phyloP scores from a whole-genome alignment of 2,329 filamentous ascomycete species.

The Cryphonectria japonica region DNA sequence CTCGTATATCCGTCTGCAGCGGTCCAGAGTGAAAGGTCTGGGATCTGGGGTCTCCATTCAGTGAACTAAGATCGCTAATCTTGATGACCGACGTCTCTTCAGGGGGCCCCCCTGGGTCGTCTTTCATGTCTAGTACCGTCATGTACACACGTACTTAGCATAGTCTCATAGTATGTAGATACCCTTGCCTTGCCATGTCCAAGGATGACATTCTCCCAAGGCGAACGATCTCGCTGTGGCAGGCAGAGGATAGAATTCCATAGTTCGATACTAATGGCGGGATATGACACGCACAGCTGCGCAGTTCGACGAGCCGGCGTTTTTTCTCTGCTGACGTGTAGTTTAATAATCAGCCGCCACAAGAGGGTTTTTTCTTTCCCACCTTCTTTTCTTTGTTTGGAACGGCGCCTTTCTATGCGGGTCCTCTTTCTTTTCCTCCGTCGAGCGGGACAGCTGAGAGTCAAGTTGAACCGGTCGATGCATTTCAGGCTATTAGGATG shows the following conservation, averaged over 20 bases:
- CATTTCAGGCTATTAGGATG: neutral
- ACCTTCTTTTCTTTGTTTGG: neutral
- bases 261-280: neutral
- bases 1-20: conserved; percentile 1
- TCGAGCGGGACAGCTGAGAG: neutral
- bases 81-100: conserved; percentile 17
- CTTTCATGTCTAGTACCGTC: neutral
- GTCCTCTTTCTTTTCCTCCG: neutral
- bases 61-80: conserved; percentile 23
- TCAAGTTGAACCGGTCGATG: neutral
- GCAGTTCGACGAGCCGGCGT: neutral
- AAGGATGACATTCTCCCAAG: neutral
- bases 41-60: conserved; percentile 26
- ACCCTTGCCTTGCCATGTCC: neutral
- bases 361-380: neutral
- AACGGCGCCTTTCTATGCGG: neutral
- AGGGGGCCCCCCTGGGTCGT: conserved; percentile 4
- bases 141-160: neutral
- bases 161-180: neutral
- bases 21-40: neutral
- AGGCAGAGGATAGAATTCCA: neutral
- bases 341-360: neutral
- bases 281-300: conserved; percentile 1
- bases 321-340: neutral
- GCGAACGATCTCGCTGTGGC: neutral